These are phyloP conservation scores for Coccinonectria pachysandricola DNA, from an alignment of 2,329 filamentous ascomycete genomes.

Conservation along the genomic window DNA sequence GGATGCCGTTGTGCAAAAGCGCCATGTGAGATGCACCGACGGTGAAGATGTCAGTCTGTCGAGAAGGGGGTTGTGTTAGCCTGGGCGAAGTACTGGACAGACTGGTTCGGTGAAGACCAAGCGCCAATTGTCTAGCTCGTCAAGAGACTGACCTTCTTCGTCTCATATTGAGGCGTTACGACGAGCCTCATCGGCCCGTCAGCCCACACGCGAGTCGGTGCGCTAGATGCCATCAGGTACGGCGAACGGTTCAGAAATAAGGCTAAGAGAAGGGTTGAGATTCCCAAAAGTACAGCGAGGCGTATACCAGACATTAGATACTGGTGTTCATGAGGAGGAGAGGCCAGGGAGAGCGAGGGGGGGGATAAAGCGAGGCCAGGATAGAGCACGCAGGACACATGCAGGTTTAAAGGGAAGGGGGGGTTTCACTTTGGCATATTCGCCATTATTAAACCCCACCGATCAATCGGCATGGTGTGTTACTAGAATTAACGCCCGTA, in stretches of 20 bases:
- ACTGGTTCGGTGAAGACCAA: no score
- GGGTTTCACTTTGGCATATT: no score
- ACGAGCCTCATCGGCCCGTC: conserved; percentile 45
- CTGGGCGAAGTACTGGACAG: no score
- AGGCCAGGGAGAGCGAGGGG: conserved; percentile 2
- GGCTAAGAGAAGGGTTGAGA: conserved; percentile 21
- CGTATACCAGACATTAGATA: conserved; percentile 15
- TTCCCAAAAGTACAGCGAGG: conserved; percentile 17
- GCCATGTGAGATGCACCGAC: conserved; percentile 51
- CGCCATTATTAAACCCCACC: no score
- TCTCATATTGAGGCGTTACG: conserved; percentile 41
- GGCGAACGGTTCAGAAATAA: conserved; percentile 26
- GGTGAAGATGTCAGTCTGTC: conserved; percentile 46
- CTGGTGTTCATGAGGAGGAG: background rate
- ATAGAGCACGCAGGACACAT: no score
- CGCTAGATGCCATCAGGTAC: conserved; percentile 21
- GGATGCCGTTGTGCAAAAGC: conserved; percentile 50
- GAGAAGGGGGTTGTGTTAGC: background rate
- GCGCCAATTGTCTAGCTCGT: no score
- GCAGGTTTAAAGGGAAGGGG: no score
- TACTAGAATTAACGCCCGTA: no score
- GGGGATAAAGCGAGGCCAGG: no score
- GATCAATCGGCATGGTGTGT: no score
- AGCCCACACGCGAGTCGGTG: conserved; percentile 35
- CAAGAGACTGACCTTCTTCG: conserved; percentile 34